These are phyloP conservation scores for Cladophialophora immunda DNA, from an alignment of 2,329 filamentous ascomycete species.

Conservation along the genomic window DNA sequence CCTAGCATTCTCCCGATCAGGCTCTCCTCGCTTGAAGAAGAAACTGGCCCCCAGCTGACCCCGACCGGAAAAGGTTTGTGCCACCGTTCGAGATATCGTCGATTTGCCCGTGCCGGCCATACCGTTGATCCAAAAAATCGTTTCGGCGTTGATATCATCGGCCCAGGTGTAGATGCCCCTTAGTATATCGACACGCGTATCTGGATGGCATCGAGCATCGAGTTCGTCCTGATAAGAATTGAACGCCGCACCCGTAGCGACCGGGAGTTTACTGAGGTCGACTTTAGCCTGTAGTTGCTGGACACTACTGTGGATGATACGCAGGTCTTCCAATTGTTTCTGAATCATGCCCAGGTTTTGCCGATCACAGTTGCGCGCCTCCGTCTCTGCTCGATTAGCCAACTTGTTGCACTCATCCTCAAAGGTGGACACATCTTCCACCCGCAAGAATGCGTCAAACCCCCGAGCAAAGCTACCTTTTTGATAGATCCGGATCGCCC, in stretches of 20 bases:
- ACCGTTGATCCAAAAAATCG: conserved; percentile 50
- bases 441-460: not conserved
- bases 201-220: conserved; percentile 21
- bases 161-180: conserved; percentile 9
- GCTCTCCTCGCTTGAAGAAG: conserved; percentile 54
- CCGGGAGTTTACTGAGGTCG: too few species aligned
- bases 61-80: conserved; percentile 17
- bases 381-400: not conserved
- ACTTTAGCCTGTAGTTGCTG: too few species aligned
- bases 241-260: conserved; percentile 19
- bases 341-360: too few species aligned
- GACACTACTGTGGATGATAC: too few species aligned
- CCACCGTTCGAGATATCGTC: conserved; percentile 49
- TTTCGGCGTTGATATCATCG: conserved; percentile 25
- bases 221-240: conserved; percentile 24
- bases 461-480: not conserved
- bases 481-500: not conserved
- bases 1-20: conserved; percentile 47
- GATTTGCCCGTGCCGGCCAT: conserved; percentile 51
- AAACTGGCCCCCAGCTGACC: conserved; percentile 30
- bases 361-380: not conserved
- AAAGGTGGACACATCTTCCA: not conserved
- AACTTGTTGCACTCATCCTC: not conserved
- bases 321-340: too few species aligned
- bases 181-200: conserved; percentile 27